Evolutionary conservation across 2,329 filamentous ascomycete genomes (phyloP), one percentile per base, ranked within the genome.

Genomic region (Penicillium sp.): DNA sequence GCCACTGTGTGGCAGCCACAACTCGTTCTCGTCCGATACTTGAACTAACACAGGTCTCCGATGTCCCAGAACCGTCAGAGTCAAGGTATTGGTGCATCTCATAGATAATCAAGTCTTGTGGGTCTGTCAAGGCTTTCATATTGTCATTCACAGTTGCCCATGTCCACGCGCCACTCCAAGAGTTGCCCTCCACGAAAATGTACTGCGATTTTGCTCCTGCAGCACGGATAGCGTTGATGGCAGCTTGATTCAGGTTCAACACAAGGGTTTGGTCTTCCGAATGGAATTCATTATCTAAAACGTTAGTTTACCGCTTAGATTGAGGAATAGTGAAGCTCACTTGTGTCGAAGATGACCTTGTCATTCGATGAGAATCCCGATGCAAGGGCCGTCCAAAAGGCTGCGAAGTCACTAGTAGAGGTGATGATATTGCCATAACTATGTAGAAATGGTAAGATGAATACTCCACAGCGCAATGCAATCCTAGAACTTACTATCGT

Each of bases 11-110:
- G 20, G 63, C 63, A 22, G 57, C 55, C 20, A 72, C 60, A n/a
- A 85, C 70, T 9, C 82, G 75, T 61, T 84, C 79, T 20, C 70
- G 68, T 50, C 82, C 81, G 57, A 85, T 82, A 14, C 81, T 85
- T 5, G 70, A 60, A 57, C 69, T 77, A 13, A 84, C 81, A 64
- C 83, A 85, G n/a, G 72, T 72, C 2, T 70, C 72, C 3, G 72
- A 73, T 0, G 81, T 84, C 13, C 82, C 82, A 1, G 78, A 81
- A 48, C 80, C 78, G 57, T 85, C 82, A 0, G 71, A 74, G 71
- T 85, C 82, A 38, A 85, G 82, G 62, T 85, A 85, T 70, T 85
- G 82, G 66, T 85, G 82, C 82, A 85, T 85, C 64, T 85, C 80
- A 69, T 82, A 85, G 64, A 85, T 69, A 53, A 85, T 76, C 64